Percentiles rank a stretch among this genome's conserved stretches.
Conservation (phyloP, 2,329 filamentous ascomycete species). For the Piedraia hortae region DNA sequence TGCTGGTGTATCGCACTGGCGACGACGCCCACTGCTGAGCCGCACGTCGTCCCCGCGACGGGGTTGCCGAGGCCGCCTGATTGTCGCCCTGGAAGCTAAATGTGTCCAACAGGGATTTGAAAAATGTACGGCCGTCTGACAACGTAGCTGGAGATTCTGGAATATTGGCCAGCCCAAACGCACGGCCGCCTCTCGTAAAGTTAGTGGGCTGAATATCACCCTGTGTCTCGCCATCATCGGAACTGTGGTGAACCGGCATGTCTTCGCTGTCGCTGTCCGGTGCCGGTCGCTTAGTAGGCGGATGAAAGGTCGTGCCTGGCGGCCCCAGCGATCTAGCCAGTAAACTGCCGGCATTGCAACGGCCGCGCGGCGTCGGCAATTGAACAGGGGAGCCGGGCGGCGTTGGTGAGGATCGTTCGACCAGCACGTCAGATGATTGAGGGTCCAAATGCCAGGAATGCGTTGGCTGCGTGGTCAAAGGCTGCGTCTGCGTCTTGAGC, state of each 20-base stretch:
- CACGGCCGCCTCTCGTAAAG: conserved; percentile 20
- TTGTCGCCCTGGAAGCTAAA: conserved; percentile 15
- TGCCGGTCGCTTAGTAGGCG: conserved; percentile 11
- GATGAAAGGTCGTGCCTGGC: conserved; percentile 41
- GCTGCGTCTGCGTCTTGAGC: neutral
- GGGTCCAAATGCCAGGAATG: conserved; percentile 1
- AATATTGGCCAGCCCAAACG: conserved; percentile 3
- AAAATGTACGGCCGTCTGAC: conserved; percentile 2
- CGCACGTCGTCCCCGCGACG: conserved; percentile 6
- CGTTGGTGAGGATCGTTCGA: conserved; percentile 60
- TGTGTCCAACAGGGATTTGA: conserved; percentile 6
- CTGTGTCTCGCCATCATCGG: conserved; percentile 10
- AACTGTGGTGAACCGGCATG: conserved; percentile 8
- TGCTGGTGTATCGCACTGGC: conserved; percentile 12
- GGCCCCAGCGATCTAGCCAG: conserved; percentile 43
- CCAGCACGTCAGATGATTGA: conserved; percentile 32
- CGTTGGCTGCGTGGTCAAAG: conserved; percentile 26
- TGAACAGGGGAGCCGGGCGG: too few species aligned
- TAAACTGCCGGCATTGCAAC: conserved; percentile 10
- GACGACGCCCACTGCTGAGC: conserved; percentile 1
- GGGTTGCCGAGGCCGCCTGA: conserved; percentile 15
- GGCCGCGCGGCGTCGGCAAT: conserved; percentile 6
- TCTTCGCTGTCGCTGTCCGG: conserved; percentile 25
- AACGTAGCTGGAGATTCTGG: conserved; percentile 8
- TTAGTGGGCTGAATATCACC: conserved; percentile 32